phyloP scores from a whole-genome alignment of 2,329 filamentous ascomycete genomes.

The Penicillium sp. region DNA sequence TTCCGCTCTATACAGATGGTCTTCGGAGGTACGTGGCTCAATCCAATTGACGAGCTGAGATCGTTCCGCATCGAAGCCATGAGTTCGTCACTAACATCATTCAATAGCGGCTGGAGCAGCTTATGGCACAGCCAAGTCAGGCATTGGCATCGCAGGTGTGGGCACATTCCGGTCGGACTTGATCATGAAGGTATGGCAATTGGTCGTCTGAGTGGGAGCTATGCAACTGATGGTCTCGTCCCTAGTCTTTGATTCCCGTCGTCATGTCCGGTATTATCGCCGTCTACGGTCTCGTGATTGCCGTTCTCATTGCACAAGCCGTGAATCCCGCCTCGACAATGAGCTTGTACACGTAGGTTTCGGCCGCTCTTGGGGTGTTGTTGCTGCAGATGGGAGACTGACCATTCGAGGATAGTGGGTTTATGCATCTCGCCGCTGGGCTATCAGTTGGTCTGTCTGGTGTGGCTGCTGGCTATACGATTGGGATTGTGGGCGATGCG shows the following conservation, averaged over 20 bases:
- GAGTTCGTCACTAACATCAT: background rate
- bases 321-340: constrained; percentile 67
- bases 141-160: constrained; percentile 62
- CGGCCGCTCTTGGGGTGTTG: background rate
- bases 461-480: constrained; percentile 90
- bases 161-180: constrained; percentile 61
- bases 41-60: background rate
- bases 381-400: constrained; percentile 11
- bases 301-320: constrained; percentile 90
- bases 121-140: constrained; percentile 63
- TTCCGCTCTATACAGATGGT: constrained; percentile 41
- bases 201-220: background rate
- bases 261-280: constrained; percentile 99
- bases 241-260: constrained; percentile 47
- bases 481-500: constrained; percentile 90
- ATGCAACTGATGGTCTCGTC: constrained; percentile 16
- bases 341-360: constrained; percentile 71
- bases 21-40: constrained; percentile 45
- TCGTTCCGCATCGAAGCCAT: too few species aligned
- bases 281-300: constrained; percentile 94
- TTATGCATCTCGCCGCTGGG: constrained; percentile 88
- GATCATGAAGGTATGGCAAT: constrained; percentile 57
- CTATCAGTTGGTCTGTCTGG: constrained; percentile 88
- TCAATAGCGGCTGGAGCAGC: constrained; percentile 56
- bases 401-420: constrained; percentile 54